Conservation (phyloP, 1,284 basidiomycete genomes). For the Puccinia coronata region DNA sequence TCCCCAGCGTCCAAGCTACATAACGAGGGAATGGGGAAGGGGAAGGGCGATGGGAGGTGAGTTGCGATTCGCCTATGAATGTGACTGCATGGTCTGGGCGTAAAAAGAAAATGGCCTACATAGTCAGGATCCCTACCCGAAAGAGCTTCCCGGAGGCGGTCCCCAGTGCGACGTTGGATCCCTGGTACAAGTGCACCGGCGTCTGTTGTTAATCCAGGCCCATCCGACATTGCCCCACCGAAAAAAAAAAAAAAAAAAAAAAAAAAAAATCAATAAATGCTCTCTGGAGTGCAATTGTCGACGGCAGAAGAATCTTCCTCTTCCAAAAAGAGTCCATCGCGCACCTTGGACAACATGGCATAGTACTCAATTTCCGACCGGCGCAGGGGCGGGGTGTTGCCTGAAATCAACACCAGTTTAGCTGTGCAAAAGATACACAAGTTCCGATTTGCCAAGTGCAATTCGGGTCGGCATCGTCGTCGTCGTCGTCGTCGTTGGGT, state of each 20-base stretch:
- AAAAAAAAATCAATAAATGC: too few relatives aligned
- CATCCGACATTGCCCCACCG: too few relatives aligned
- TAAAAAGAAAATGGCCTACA: neutral
- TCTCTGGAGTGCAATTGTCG: too few relatives aligned
- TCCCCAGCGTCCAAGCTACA: constrained; percentile 41
- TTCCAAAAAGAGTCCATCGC: too few relatives aligned
- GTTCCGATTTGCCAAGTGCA: too few relatives aligned
- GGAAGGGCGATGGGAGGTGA: neutral
- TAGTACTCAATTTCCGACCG: constrained; percentile 99
- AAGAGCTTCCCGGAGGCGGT: constrained; percentile 99
- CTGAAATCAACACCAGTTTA: constrained; percentile 97
- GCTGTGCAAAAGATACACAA: too few relatives aligned
- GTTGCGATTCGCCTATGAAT: neutral
- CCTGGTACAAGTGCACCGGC: constrained; percentile 63
- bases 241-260: too few relatives aligned
- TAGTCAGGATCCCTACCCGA: constrained; percentile 81
- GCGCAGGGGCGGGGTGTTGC: constrained; percentile 97
- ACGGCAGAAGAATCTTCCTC: too few relatives aligned
- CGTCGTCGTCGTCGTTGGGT: too few relatives aligned
- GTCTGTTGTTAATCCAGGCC: constrained; percentile 51
- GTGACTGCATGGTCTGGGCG: neutral
- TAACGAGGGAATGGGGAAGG: neutral
- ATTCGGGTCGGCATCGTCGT: too few relatives aligned
- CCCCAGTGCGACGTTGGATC: constrained; percentile 92
- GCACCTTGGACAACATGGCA: constrained; percentile 76